phyloP scores from a whole-genome alignment of 495 filamentous ascomycete genomes.

The Pseudevernia furfuracea region DNA sequence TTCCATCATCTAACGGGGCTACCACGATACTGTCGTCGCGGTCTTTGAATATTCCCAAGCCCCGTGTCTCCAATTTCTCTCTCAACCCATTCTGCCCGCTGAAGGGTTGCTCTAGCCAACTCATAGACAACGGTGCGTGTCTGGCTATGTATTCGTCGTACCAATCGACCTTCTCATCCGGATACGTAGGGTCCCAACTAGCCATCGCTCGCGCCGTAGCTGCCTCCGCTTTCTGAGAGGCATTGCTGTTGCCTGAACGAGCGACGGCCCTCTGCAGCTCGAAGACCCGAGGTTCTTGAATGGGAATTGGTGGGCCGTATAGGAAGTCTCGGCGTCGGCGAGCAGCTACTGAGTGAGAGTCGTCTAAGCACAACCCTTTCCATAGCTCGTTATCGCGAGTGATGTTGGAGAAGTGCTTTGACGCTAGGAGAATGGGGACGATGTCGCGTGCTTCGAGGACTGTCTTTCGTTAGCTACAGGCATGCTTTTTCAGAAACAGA shows the following conservation, averaged over 20 bases:
- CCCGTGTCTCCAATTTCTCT: constrained; percentile 47
- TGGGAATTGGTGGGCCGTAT: constrained; percentile 27
- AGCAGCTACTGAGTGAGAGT: constrained; percentile 50
- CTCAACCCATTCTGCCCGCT: constrained; percentile 29
- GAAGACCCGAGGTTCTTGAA: constrained; percentile 27
- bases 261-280: constrained; percentile 35
- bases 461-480: constrained; percentile 29
- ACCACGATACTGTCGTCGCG: constrained; percentile 50
- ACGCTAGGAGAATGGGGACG: constrained; percentile 63
- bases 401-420: constrained; percentile 56
- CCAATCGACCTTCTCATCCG: constrained; percentile 62
- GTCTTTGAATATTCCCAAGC: constrained; percentile 55
- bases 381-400: constrained; percentile 70
- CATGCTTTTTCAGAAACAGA: constrained; percentile 1
- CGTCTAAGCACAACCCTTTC: constrained; percentile 65
- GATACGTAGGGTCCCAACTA: constrained; percentile 76
- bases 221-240: constrained; percentile 22
- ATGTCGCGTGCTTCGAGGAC: constrained; percentile 64
- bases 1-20: constrained; percentile 77
- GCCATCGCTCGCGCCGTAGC: constrained; percentile 48
- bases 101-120: constrained; percentile 63
- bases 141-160: constrained; percentile 84
- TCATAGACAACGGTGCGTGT: constrained; percentile 62
- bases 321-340: constrained; percentile 38
- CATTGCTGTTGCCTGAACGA: constrained; percentile 22